Base-by-base conservation (phyloP, 1,284 basidiomycete genomes). In the Cryptococcus maquisensis region DNA sequence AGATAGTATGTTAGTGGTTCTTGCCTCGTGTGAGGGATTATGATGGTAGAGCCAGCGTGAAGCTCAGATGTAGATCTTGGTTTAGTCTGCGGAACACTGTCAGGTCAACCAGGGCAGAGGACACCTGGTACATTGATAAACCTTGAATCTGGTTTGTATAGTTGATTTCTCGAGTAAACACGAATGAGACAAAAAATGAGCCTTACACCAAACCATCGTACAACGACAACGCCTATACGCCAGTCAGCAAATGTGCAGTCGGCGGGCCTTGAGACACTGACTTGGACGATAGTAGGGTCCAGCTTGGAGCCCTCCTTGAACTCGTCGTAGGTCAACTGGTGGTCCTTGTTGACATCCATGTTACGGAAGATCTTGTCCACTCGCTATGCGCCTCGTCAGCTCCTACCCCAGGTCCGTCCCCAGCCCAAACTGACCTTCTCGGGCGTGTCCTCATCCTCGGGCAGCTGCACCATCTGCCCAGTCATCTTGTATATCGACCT, bases 401-500 rank as follows among this genome's bases (percentile, higher is more conserved):
- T 23, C 35, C 5, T 9, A 15, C 20, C 13, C 15, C n/a, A 7
- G 20, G 7, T 36, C 20, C 8, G 35, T n/a, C 6, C 36, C 16
- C 36, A 39, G n/a, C 36, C 9, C 26, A 10, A 9, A 56, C 77
- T 47, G 62, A 87, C 93, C 87, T 98, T 98, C 78, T 98, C 93
- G 1, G 96, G 96, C 18, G 96, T 99, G 79, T 98, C 93, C 78
- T 99, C 96, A 74, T 98, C 96, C 47, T 86, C 82, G 16, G 96
- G 95, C 24, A 98, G 83, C 74, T 94, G 95, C 67, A 98, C 95
- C 94, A 98, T 98, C 75, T 96, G 88, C 13, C 96, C 95, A 4
- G 93, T 95, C 93, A 96, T 96, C 83, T 95, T 95, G 82, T 97
- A 97, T 79, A 97, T 97, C 51, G 90, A 87, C 67, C 87, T 84